Evolutionary conservation across 2,329 filamentous ascomycete species (phyloP), one percentile per base, ranked within the genome.

Genomic region (Neofusicoccum parvum): DNA sequence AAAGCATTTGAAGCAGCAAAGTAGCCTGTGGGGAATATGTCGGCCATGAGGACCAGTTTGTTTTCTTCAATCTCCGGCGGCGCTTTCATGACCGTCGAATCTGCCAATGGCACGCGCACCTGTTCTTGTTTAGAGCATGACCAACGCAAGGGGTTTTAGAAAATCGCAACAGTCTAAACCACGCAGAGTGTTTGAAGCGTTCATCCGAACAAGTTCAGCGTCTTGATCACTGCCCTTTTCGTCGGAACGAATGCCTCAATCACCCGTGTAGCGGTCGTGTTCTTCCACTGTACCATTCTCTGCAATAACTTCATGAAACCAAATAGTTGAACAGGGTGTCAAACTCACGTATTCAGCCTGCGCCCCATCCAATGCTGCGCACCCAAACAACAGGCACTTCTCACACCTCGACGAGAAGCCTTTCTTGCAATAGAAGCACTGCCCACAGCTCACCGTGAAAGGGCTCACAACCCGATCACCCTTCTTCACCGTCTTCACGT

Each of bases 21-120:
- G 79, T 88, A 96, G 7, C 94, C 91, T 0, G 82, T 85, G 36
- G 93, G 93, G 78, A 95, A 96, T 72, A 97, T 96, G 74, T 97
- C 93, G 15, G 92, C 92, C 93, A 97, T 96, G 32, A 97, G 84
- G 6, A 96, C 88, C 56, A 96, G 83, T 41, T 88, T 88, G 69
- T 90, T 86, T 70, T 94, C 89, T 20, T 89, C 86, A 66, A 96
- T 90, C 9, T 85, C 86, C 1, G 86, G 78, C 0, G 91, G 90
- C 0, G 92, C 89, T 72, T 89, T 90, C 73, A 93, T 85, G n/a
- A 90, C 86, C 0, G 92, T 96, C 41, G 88, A 87, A 72, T 96
- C 92, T 11, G 93, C 93, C 64, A 90, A 81, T 0, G 94, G 94
- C 14, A 96, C 86, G 39, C 92, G 88, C 15, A 60, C 51, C 58